Evolutionary conservation across 306 rosid genomes (phyloP).

Genomic region (Begonia loranthoides): DNA sequence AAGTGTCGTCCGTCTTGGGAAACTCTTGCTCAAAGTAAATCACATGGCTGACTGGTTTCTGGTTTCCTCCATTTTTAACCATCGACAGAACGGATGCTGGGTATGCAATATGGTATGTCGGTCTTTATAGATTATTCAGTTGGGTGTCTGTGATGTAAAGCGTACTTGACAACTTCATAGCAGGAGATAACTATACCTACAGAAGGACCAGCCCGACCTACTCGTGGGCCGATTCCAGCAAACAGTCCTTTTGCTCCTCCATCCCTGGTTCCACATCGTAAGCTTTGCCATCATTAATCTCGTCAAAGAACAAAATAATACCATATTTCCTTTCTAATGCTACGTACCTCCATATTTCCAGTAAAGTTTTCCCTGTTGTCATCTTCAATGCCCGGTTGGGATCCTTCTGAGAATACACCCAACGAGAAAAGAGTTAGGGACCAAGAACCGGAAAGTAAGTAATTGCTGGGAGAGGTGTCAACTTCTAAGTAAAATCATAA

Average conservation of each 20-base stretch:
- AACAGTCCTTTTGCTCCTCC: conserved; percentile 74
- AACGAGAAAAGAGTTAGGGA: not conserved
- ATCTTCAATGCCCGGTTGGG: conserved; percentile 48
- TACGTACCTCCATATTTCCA: conserved; percentile 80
- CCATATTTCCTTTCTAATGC: no score
- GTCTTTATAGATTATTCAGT: conserved; percentile 5
- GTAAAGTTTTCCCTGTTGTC: conserved; percentile 75
- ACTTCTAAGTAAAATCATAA: no score
- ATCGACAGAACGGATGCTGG: no score
- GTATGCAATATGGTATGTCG: no score
- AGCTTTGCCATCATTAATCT: not conserved
- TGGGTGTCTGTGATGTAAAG: conserved; percentile 27
- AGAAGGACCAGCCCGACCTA: conserved; percentile 83
- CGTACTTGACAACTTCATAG: conserved; percentile 77
- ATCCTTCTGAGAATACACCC: conserved; percentile 40
- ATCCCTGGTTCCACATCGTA: conserved; percentile 50
- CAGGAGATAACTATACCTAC: conserved; percentile 88
- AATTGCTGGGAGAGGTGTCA: not conserved
- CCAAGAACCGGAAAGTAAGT: not conserved
- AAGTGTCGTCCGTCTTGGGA: no score
- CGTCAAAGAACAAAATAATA: no score
- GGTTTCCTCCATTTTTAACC: no score
- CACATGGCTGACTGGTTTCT: no score
- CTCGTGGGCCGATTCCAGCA: conserved; percentile 74
- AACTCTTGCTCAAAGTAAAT: no score